These are phyloP conservation scores for Alnus rubra DNA, from an alignment of 306 rosid genomes.

Conservation along the genomic window DNA sequence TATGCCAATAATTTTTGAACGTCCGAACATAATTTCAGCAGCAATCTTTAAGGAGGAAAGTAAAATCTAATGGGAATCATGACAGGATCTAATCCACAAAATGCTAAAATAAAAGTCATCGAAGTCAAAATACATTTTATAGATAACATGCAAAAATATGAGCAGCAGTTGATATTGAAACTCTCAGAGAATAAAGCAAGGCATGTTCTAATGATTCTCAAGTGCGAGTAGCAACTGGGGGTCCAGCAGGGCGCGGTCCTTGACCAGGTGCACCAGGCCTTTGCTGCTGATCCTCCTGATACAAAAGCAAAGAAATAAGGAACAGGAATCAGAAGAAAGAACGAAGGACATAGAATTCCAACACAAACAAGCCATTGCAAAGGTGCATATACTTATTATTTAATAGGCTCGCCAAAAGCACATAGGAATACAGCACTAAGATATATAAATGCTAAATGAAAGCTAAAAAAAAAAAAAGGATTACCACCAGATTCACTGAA, in stretches of 20 bases:
- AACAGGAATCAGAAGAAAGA: not conserved
- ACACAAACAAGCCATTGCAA: not conserved
- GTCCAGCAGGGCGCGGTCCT: slow-evolving; percentile 64
- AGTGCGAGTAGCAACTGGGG: slow-evolving; percentile 44
- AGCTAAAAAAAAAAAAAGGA: not conserved
- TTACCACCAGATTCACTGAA: not conserved
- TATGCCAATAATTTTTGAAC: not conserved
- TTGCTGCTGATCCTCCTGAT: slow-evolving; percentile 58
- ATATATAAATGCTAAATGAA: not conserved
- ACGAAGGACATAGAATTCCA: not conserved
- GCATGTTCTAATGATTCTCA: slow-evolving; percentile 17
- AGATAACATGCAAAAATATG: slow-evolving; percentile 4
- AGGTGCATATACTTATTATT: too few relatives aligned
- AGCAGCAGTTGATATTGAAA: not conserved
- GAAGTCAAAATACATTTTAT: not conserved
- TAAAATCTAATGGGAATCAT: not conserved
- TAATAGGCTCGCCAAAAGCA: not conserved
- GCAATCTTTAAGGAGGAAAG: not conserved
- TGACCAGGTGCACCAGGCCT: slow-evolving; percentile 77
- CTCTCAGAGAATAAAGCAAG: not conserved
- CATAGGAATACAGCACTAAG: not conserved
- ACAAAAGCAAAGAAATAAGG: not conserved
- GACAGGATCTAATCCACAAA: not conserved
- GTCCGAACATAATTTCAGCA: not conserved
- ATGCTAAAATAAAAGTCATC: not conserved